Evolutionary conservation across 129 eudicot genomes (phyloP).

Genomic region (Chrysanthemum lavandulifolium): DNA sequence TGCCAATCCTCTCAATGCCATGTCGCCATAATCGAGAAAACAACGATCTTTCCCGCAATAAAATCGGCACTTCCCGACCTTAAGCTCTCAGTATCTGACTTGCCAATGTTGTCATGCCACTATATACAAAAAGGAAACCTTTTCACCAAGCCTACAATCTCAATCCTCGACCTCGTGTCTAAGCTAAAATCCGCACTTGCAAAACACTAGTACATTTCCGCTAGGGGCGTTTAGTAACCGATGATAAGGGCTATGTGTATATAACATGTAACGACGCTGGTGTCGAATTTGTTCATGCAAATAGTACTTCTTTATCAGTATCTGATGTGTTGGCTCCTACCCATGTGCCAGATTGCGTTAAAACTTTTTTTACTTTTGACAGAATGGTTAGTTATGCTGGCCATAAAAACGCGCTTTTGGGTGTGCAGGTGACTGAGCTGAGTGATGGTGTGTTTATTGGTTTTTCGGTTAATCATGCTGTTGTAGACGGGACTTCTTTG

Average conservation of each 20-base stretch:
- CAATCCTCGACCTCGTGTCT: conserved; percentile 32
- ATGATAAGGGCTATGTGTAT: conserved; percentile 52
- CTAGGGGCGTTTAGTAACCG: conserved; percentile 70
- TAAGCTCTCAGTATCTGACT: conserved; percentile 73
- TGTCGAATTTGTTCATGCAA: conserved; percentile 56
- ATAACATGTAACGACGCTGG: conserved; percentile 74
- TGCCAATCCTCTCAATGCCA: conserved; percentile 9
- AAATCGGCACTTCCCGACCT: conserved; percentile 36
- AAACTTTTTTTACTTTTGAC: conserved; percentile 52
- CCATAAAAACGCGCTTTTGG: conserved; percentile 52
- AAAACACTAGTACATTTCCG: conserved; percentile 45
- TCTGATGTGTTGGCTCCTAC: conserved; percentile 32
- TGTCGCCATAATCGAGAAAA: conserved; percentile 31
- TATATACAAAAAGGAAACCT: conserved; percentile 80
- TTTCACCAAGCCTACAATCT: conserved; percentile 42
- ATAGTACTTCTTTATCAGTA: conserved; percentile 30
- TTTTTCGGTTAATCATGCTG: conserved; percentile 69
- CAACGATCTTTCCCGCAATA: conserved; percentile 41
- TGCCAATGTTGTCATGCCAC: conserved; percentile 81
- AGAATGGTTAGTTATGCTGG: conserved; percentile 58
- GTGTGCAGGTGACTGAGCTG: conserved; percentile 66
- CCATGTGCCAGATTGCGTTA: conserved; percentile 53
- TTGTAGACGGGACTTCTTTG: conserved; percentile 70
- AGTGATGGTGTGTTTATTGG: conserved; percentile 66
- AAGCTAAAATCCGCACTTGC: conserved; percentile 49